phyloP scores from a whole-genome alignment of 164 flowering plant genomes.

The Chloranthus sessilifolius region DNA sequence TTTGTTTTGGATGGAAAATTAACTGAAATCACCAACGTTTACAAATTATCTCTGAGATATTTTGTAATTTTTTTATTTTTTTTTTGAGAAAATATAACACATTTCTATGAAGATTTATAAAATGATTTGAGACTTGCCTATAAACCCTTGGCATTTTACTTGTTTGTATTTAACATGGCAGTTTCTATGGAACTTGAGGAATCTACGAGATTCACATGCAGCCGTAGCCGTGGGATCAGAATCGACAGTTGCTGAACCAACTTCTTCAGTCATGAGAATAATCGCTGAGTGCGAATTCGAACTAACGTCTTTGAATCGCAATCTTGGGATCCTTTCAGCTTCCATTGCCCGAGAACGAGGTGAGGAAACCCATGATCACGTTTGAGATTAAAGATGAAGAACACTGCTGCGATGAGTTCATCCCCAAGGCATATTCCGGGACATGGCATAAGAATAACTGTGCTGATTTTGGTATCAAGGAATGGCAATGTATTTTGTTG shows the following conservation, averaged over 20 bases:
- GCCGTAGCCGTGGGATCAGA: constrained; percentile 82
- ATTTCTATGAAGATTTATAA: too few relatives aligned
- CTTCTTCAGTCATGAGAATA: constrained; percentile 78
- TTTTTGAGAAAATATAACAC: too few relatives aligned
- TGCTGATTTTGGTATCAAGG: neutral
- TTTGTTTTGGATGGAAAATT: too few relatives aligned
- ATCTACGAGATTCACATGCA: constrained; percentile 84
- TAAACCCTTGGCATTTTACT: too few relatives aligned
- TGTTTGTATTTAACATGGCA: constrained; percentile 20
- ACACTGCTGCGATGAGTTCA: neutral
- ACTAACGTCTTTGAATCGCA: constrained; percentile 79
- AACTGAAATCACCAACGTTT: too few relatives aligned
- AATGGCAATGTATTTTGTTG: neutral
- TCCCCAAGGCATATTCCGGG: neutral
- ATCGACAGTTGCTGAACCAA: constrained; percentile 51
- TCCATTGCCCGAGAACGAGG: constrained; percentile 87
- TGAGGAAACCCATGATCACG: constrained; percentile 19
- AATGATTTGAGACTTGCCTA: too few relatives aligned
- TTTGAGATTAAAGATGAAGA: neutral
- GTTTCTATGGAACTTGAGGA: constrained; percentile 90
- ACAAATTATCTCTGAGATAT: too few relatives aligned
- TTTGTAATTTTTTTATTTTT: too few relatives aligned
- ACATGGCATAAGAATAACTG: neutral
- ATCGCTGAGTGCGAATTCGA: constrained; percentile 90
- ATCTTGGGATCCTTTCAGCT: constrained; percentile 85